phyloP scores from a whole-genome alignment of 2,329 filamentous ascomycete genomes.

The Rhytidhysteron rufulum region DNA sequence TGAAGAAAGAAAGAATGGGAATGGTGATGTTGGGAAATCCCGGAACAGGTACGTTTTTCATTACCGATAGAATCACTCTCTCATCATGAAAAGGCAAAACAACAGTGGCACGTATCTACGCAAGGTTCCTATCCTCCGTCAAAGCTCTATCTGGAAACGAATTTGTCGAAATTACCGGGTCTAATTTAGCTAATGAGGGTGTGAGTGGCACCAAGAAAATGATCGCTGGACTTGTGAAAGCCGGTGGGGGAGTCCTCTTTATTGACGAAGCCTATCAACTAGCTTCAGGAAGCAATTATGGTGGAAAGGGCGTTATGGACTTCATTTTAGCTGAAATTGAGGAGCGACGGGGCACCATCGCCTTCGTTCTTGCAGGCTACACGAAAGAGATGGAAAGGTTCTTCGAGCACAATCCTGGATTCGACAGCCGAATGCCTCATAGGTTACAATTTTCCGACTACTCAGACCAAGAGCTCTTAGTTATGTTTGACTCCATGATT shows the following conservation, averaged over 20 bases:
- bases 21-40: constrained; percentile 64
- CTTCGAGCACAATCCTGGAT: constrained; percentile 65
- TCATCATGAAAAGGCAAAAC: constrained; percentile 54
- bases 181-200: constrained; percentile 57
- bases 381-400: constrained; percentile 67
- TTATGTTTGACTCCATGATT: constrained; percentile 46
- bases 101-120: constrained; percentile 66
- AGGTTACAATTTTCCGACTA: constrained; percentile 61
- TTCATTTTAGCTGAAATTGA: constrained; percentile 66
- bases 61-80: neutral
- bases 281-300: constrained; percentile 49
- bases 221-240: constrained; percentile 50
- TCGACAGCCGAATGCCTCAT: constrained; percentile 62
- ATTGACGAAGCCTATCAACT: constrained; percentile 74
- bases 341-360: constrained; percentile 60
- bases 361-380: constrained; percentile 69
- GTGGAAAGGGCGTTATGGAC: constrained; percentile 60
- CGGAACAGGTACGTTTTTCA: constrained; percentile 55
- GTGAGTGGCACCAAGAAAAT: constrained; percentile 53
- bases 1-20: constrained; percentile 56
- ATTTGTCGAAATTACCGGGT: constrained; percentile 64
- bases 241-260: constrained; percentile 63
- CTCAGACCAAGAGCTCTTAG: constrained; percentile 56
- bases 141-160: constrained; percentile 54
- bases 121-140: constrained; percentile 56